These are phyloP conservation scores for Auriscalpium vulgare DNA, from an alignment of 768 basidiomycete genomes.

Conservation along the genomic window DNA sequence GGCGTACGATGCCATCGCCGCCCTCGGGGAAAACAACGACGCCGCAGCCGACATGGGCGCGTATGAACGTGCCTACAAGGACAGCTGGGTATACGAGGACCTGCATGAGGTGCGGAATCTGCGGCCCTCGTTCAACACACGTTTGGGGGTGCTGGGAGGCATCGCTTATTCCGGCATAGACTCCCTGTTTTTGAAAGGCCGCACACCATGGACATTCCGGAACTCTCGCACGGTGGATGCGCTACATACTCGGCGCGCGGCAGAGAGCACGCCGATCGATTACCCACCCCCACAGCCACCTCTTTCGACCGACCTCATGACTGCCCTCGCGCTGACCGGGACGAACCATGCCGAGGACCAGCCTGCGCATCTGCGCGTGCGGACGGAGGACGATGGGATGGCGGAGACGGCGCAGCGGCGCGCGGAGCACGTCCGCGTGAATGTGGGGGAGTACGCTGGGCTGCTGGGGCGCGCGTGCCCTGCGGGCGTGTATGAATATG, in stretches of 20 bases:
- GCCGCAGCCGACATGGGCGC: slow-evolving; percentile 52
- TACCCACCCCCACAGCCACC: slow-evolving; percentile 87
- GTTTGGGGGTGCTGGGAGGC: slow-evolving; percentile 80
- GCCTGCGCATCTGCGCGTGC: slow-evolving; percentile 79
- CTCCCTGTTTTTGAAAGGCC: slow-evolving; percentile 73
- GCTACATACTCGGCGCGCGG: slow-evolving; percentile 60
- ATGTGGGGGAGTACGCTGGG: slow-evolving; percentile 77
- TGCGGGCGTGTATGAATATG: slow-evolving; percentile 95
- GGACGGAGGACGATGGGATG: slow-evolving; percentile 21
- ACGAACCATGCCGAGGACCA: slow-evolving; percentile 98
- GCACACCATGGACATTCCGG: slow-evolving; percentile 88
- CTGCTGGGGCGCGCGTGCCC: slow-evolving; percentile 88
- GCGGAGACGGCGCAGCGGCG: slow-evolving; percentile 38
- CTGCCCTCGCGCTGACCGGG: slow-evolving; percentile 80
- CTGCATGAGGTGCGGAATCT: slow-evolving; percentile 87
- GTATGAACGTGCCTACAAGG: slow-evolving; percentile 62
- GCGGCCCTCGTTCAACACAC: slow-evolving; percentile 78
- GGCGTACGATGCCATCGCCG: slow-evolving; percentile 55
- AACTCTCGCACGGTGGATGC: slow-evolving; percentile 57
- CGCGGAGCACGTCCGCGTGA: slow-evolving; percentile 62
- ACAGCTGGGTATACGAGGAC: slow-evolving; percentile 82
- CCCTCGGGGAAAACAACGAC: slow-evolving; percentile 16
- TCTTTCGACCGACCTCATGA: slow-evolving; percentile 88
- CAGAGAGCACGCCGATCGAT: slow-evolving; percentile 61
- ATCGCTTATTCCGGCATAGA: slow-evolving; percentile 87